Conservation (phyloP, 495 filamentous ascomycete genomes). For the Cercophora samala region DNA sequence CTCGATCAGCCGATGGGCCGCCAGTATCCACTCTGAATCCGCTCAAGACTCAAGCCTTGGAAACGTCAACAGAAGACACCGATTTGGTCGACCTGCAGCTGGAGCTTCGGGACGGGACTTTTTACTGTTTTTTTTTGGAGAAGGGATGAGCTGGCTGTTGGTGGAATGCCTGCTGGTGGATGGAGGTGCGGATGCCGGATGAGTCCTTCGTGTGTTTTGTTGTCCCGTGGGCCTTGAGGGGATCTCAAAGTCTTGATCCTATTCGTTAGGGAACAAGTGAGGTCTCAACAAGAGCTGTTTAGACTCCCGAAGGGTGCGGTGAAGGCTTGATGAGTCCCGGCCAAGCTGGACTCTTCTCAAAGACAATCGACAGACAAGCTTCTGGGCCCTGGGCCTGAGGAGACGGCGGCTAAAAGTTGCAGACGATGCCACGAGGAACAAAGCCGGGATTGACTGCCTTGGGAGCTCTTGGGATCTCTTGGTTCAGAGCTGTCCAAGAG, state of each 20-base stretch:
- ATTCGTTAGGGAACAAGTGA: background rate
- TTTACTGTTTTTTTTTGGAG: too few species aligned
- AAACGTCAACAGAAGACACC: constrained; percentile 10
- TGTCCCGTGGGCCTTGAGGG: background rate
- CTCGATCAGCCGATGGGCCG: constrained; percentile 14
- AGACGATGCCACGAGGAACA: background rate
- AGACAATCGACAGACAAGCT: background rate
- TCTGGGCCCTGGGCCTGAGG: background rate
- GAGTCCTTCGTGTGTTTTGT: background rate
- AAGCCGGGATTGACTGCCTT: background rate
- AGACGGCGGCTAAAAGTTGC: background rate
- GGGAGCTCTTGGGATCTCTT: background rate
- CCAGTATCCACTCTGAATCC: constrained; percentile 16
- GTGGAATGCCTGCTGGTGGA: background rate
- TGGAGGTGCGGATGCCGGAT: background rate
- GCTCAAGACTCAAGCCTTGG: constrained; percentile 8
- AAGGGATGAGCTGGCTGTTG: constrained; percentile 1
- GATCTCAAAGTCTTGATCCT: background rate
- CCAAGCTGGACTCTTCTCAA: too few species aligned
- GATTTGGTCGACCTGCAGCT: constrained; percentile 25
- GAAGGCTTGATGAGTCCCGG: background rate
- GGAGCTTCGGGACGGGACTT: constrained; percentile 14
- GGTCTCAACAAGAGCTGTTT: background rate
- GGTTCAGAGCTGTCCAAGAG: background rate
- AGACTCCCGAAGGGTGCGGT: background rate